Evolutionary conservation across 2,329 filamentous ascomycete species (phyloP).

Genomic region (Cladosporium oxysporum): DNA sequence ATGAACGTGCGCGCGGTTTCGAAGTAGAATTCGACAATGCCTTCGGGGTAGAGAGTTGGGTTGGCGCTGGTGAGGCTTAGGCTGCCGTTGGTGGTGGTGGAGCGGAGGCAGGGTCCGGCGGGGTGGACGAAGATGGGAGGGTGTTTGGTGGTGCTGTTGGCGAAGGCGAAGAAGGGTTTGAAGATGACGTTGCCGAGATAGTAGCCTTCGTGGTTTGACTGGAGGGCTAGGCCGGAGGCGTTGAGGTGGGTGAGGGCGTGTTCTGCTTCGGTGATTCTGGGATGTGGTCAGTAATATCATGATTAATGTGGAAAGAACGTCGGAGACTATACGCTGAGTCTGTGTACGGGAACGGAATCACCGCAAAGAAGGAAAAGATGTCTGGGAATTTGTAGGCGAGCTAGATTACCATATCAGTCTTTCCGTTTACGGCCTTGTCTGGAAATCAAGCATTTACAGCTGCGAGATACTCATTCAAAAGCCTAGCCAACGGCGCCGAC

Average conservation of each 20-base stretch:
- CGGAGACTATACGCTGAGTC: slow-evolving; percentile 16
- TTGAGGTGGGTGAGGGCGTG: slow-evolving; percentile 39
- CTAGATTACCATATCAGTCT: background rate
- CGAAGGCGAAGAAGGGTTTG: slow-evolving; percentile 45
- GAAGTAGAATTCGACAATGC: slow-evolving; percentile 52
- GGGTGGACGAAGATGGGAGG: slow-evolving; percentile 54
- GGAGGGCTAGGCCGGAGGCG: slow-evolving; percentile 50
- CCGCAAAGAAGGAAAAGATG: slow-evolving; percentile 23
- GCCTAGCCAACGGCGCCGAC: slow-evolving; percentile 37
- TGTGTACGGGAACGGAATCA: slow-evolving; percentile 22
- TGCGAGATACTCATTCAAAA: slow-evolving; percentile 39
- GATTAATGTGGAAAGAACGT: background rate
- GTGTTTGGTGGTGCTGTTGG: slow-evolving; percentile 42
- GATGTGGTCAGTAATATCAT: background rate
- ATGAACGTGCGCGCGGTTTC: slow-evolving; percentile 50
- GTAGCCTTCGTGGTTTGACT: slow-evolving; percentile 53
- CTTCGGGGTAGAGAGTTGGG: slow-evolving; percentile 36
- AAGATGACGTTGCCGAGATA: slow-evolving; percentile 51
- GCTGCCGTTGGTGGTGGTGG: slow-evolving; percentile 18
- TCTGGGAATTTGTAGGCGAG: slow-evolving; percentile 15
- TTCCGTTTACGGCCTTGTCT: background rate
- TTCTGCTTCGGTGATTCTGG: slow-evolving; percentile 33
- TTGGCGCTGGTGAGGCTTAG: slow-evolving; percentile 24
- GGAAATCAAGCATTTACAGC: background rate
- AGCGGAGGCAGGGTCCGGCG: slow-evolving; percentile 43